Conservation (phyloP, 306 rosid genomes). For the Glycyrrhiza uralensis region DNA sequence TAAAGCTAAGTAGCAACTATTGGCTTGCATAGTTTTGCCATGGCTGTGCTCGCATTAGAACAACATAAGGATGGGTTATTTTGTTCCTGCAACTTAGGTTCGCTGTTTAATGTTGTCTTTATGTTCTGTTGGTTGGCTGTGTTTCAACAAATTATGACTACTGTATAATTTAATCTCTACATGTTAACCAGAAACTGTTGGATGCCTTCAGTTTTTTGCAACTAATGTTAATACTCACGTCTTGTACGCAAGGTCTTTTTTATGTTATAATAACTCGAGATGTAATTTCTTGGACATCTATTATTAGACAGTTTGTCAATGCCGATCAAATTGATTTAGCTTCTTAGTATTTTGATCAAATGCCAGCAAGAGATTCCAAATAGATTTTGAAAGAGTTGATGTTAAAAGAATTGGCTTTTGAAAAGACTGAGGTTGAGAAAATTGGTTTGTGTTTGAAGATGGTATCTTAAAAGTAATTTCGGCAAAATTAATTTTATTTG, state of each 20-base stretch:
- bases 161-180: constrained; percentile 11
- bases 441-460: no score
- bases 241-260: neutral
- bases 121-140: neutral
- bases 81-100: constrained; percentile 11
- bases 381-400: no score
- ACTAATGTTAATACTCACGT: constrained; percentile 2
- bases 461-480: no score
- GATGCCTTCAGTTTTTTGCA: constrained; percentile 27
- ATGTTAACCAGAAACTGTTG: neutral
- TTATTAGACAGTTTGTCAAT: neutral
- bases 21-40: constrained; percentile 2
- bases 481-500: no score
- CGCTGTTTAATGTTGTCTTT: neutral
- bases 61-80: constrained; percentile 6
- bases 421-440: no score
- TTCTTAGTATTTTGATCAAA: neutral
- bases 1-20: constrained; percentile 49
- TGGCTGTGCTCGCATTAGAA: constrained; percentile 13
- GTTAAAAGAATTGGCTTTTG: no score
- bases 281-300: neutral
- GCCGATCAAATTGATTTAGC: neutral
- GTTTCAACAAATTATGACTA: constrained; percentile 12
- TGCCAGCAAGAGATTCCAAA: neutral
- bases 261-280: neutral